A percentile compares a stretch with the other conserved stretches of the same genome.
Conservation (phyloP, 1,284 basidiomycete genomes). For the Xanthoconium separans region DNA sequence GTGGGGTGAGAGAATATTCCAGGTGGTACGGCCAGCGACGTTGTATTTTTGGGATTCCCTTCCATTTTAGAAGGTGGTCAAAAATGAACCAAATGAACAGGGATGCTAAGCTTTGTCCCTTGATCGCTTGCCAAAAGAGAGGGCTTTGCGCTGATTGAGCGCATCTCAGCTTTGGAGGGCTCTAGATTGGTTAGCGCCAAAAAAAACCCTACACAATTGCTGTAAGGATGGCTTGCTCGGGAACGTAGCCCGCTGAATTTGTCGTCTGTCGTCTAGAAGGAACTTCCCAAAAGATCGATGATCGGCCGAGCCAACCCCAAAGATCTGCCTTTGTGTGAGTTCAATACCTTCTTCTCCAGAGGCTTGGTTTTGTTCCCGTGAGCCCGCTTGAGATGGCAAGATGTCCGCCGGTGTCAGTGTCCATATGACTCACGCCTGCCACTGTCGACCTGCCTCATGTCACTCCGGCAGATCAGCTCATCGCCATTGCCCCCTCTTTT, state of each 20-base stretch:
- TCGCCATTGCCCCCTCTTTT: slow-evolving; percentile 15
- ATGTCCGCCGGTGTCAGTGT: slow-evolving; percentile 10
- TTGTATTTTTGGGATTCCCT: slow-evolving; percentile 21
- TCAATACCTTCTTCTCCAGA: too few species aligned
- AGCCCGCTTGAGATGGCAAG: background rate
- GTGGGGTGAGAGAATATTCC: slow-evolving; percentile 19
- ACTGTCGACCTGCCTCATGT: slow-evolving; percentile 22
- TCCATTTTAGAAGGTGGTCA: slow-evolving; percentile 34
- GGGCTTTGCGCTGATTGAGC: slow-evolving; percentile 28
- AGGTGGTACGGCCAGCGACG: slow-evolving; percentile 11
- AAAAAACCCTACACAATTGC: background rate
- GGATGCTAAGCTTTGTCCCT: slow-evolving; percentile 31
- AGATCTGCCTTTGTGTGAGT: slow-evolving; percentile 10
- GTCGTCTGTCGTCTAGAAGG: background rate
- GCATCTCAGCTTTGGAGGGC: slow-evolving; percentile 3
- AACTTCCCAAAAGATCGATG: slow-evolving; percentile 1
- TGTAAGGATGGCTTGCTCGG: background rate
- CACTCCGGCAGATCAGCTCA: slow-evolving; percentile 17
- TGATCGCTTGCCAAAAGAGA: slow-evolving; percentile 27
- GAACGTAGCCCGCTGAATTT: background rate
- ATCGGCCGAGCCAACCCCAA: too few species aligned
- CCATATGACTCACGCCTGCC: slow-evolving; percentile 9
- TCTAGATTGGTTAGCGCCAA: slow-evolving; percentile 13
- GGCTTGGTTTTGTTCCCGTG: background rate
- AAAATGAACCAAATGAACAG: slow-evolving; percentile 31